These are phyloP conservation scores for Phaeosphaeria sp. DNA, from an alignment of 2,329 filamentous ascomycete species.

Conservation along the genomic window DNA sequence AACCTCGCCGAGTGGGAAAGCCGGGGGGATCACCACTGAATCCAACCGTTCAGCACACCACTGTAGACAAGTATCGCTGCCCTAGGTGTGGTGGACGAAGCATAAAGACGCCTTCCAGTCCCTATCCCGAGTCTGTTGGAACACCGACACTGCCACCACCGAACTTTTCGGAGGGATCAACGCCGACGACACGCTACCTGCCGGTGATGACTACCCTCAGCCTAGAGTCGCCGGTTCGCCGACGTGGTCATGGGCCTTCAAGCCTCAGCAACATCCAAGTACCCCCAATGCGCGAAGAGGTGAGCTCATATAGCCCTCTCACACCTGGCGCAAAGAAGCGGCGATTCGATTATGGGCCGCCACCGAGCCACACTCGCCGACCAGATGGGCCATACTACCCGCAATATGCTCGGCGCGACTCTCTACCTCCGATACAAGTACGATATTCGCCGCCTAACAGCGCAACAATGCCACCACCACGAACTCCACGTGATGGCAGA, in stretches of 20 bases:
- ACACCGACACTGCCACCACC: conserved; percentile 50
- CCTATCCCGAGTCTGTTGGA: conserved; percentile 55
- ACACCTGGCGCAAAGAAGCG: conserved; percentile 46
- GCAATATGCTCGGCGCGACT: conserved; percentile 37
- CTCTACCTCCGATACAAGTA: conserved; percentile 41
- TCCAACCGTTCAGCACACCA: conserved; percentile 41
- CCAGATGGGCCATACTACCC: conserved; percentile 57
- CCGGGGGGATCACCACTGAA: conserved; percentile 48
- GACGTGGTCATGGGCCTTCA: conserved; percentile 30
- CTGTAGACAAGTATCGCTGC: conserved; percentile 61
- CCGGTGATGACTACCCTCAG: conserved; percentile 51
- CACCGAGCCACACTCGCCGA: conserved; percentile 60
- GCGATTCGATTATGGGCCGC: conserved; percentile 44
- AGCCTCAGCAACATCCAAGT: conserved; percentile 39
- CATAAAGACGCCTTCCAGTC: conserved; percentile 67
- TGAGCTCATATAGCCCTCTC: conserved; percentile 36
- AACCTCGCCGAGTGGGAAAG: conserved; percentile 68
- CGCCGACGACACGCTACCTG: conserved; percentile 42
- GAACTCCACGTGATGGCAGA: conserved; percentile 39
- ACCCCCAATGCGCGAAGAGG: conserved; percentile 30
- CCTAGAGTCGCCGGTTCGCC: conserved; percentile 44
- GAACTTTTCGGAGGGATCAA: conserved; percentile 40
- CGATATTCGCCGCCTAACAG: conserved; percentile 41
- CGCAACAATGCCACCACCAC: conserved; percentile 40
- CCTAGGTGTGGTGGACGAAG: conserved; percentile 74